Base-by-base conservation (phyloP, 345 rosid species). In the Alliaria petiolata region DNA sequence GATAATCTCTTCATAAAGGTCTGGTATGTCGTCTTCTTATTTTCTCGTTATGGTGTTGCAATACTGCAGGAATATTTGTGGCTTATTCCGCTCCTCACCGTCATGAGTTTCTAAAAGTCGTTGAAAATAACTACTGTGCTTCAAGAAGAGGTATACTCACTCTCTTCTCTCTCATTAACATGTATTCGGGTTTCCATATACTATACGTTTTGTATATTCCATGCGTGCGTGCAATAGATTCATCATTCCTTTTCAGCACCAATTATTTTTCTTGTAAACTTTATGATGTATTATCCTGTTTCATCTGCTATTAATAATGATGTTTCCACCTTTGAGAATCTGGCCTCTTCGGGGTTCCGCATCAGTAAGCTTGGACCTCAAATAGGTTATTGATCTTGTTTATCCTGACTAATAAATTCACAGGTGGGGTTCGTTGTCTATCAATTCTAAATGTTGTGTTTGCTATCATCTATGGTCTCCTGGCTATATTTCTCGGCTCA, bases 351-450 rank as follows among this genome's bases (percentile, higher is more conserved):
- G 38, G 62, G 53, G 69, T 44, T 42, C 28, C 33, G 17, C 17
- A 40, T 75, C 68, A 22, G 40, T 42, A 52, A 68, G 42, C 28
- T 62, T 53, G 43, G 64, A 69, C 22, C 70, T 40, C 57, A 36
- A 51, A 56, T 45, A 45, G 55, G 72, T 39, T 57, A 14, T 13
- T 64, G 47, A 70, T 56, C 56, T 64, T 58, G 31, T 65, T 25
- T 64, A 30, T 64, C 71, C 26, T 59, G 58, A 10, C 58, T 56
- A 15, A 35, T 38, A 46, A 61, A 76, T 76, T 19, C 76, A 45
- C 35, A 93, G 98, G 98, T 71, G 97, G 97, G 22, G 92, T 89
- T 65, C 95, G 90, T 7, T 93, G 97, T 45, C 83, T 93, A 36
- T 87, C 96, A 28, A 86, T 89, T 74, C 76, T 91, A 75, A 93